These are phyloP conservation scores for Erythrophleum ivorense DNA, from an alignment of 331 rosid species.

Conservation along the genomic window DNA sequence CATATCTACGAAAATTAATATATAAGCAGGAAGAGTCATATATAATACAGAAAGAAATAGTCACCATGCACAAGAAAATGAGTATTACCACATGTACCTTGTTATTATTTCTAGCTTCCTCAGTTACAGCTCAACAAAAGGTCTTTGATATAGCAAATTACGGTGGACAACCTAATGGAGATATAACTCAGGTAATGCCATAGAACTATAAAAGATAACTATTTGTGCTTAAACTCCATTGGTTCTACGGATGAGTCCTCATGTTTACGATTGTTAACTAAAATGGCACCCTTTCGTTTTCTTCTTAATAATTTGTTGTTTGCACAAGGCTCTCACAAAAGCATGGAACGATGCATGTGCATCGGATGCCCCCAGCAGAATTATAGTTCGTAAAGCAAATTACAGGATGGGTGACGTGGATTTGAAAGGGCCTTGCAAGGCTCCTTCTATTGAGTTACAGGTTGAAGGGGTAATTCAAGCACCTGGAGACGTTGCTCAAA, in stretches of 20 bases:
- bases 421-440: constrained; percentile 34
- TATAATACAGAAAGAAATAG: neutral
- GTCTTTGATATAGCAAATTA: constrained; percentile 16
- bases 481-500: neutral
- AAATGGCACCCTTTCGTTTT: no score
- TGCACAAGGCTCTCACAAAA: constrained; percentile 1
- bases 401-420: constrained; percentile 6
- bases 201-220: no score
- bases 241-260: no score
- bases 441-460: constrained; percentile 9
- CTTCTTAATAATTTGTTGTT: no score
- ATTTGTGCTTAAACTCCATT: no score
- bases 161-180: constrained; percentile 26
- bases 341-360: constrained; percentile 35
- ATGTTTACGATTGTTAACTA: no score
- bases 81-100: neutral
- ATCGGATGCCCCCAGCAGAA: neutral
- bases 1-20: no score
- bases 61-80: constrained; percentile 13
- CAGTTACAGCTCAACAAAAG: neutral
- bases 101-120: constrained; percentile 17
- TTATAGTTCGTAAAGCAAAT: neutral
- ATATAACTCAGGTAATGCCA: constrained; percentile 31
- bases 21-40: neutral
- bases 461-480: constrained; percentile 23